Conservation (phyloP, 306 rosid genomes). For the Abrus pulchellus region DNA sequence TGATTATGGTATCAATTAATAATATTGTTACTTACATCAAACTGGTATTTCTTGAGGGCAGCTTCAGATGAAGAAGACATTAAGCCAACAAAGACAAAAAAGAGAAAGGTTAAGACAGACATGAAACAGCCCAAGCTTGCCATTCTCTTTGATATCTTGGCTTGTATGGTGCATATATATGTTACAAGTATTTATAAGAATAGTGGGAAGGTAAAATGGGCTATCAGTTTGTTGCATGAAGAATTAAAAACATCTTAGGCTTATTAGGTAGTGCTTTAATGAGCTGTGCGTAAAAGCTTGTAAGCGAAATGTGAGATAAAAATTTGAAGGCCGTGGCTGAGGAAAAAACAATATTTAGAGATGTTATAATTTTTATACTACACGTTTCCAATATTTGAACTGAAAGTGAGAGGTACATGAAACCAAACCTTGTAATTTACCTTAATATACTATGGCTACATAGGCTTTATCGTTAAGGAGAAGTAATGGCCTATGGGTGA, state of each 20-base stretch:
- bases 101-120: slow-evolving; percentile 27
- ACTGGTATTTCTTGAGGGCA: slow-evolving; percentile 46
- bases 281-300: slow-evolving; percentile 41
- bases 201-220: slow-evolving; percentile 38
- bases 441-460: slow-evolving; percentile 34
- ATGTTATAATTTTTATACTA: slow-evolving; percentile 8
- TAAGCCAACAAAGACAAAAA: slow-evolving; percentile 29
- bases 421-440: slow-evolving; percentile 39
- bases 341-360: slow-evolving; percentile 1
- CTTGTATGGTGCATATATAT: slow-evolving; percentile 3
- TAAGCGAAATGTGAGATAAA: slow-evolving; percentile 30
- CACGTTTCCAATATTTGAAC: slow-evolving; percentile 23
- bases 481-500: slow-evolving; percentile 45
- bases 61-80: slow-evolving; percentile 46
- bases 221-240: slow-evolving; percentile 44
- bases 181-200: slow-evolving; percentile 34
- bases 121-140: slow-evolving; percentile 23
- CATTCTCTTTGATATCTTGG: slow-evolving; percentile 23
- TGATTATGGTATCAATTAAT: not conserved
- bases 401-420: slow-evolving; percentile 45
- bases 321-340: slow-evolving; percentile 1
- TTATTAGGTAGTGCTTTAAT: slow-evolving; percentile 28
- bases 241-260: slow-evolving; percentile 4
- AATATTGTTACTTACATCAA: slow-evolving; percentile 51
- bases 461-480: slow-evolving; percentile 50